Evolutionary conservation across 2,329 filamentous ascomycete genomes (phyloP), one percentile per base, ranked within the genome.

Genomic region (Fusarium camptoceras): DNA sequence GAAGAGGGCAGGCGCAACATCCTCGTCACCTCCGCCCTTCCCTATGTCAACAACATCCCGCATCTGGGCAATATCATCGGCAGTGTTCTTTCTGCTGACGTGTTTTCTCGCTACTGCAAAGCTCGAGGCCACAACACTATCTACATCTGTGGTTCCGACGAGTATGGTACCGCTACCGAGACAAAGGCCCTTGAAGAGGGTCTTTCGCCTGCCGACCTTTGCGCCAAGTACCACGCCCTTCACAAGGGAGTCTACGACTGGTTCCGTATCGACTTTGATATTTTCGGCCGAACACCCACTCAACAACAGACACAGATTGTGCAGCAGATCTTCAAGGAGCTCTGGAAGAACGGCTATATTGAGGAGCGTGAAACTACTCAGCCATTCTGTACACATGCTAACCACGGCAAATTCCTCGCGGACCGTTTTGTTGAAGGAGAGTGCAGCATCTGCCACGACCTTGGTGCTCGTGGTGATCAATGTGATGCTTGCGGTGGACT

Each of bases 81-180:
- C 69, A 93, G 90, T 74, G 94, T 97, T 41, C 87, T 98, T 73
- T 94, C 91, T 68, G 94, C 94, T 74, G 94, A 98, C 78, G 93
- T 97, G 69, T 98, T 92, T 78, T 87, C 92, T 43, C 89, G 90
- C 72, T 97, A 92, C 82, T 92, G 91, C 83, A 93, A 93, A 80
- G 90, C 92, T 44, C 88, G 93, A 76, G 92, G 91, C 59, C 87
- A 91, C 76, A 92, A 89, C 72, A 97, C 94, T 3, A 87, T 97
- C 53, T 97, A 90, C 80, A 86, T 97, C 73, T 97, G 94, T 81
- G 94, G 94, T 60, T 82, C 81, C n/a, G 95, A 98, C 83, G 93
- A 98, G 82, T 98, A 98, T 80, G 95, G 95, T 61, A 98, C 95
- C 15, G 94, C 95, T 24, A 97, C 94, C 31, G 95, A 98, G 82